A percentile compares a stretch with the other conserved stretches of the same genome.
Conservation (phyloP, 148 eudicot genomes). For the Fallopia convolvulus region DNA sequence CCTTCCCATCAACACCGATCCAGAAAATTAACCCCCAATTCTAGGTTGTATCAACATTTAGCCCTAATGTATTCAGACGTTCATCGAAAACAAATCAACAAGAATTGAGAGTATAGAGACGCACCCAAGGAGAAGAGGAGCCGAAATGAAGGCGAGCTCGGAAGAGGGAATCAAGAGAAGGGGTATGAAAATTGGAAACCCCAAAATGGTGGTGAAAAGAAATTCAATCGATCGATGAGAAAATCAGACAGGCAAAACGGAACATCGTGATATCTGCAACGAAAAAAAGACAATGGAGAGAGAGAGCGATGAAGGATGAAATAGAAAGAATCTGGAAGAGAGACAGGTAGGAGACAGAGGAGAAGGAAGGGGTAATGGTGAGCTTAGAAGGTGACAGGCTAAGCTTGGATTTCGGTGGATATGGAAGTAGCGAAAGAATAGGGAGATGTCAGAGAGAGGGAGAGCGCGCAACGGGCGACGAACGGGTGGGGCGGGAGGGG, state of each 20-base stretch:
- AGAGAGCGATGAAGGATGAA: neutral
- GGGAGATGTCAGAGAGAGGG: conserved; percentile 38
- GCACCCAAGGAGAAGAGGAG: conserved; percentile 1
- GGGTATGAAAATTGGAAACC: conserved; percentile 12
- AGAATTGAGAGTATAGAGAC: neutral
- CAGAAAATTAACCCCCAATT: neutral
- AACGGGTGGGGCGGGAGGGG: neutral
- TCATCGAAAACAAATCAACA: neutral
- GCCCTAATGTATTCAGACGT: neutral
- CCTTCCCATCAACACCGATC: neutral
- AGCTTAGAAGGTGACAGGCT: conserved; percentile 27
- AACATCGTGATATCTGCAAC: neutral
- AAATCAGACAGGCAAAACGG: neutral
- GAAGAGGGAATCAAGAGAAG: conserved; percentile 13
- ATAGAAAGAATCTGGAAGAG: conserved; percentile 11
- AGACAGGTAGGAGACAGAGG: conserved; percentile 12
- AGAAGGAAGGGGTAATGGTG: conserved; percentile 13
- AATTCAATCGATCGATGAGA: neutral
- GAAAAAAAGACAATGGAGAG: neutral
- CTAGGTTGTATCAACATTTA: neutral
- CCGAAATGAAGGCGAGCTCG: neutral
- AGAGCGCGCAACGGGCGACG: neutral
- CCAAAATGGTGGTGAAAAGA: conserved; percentile 2
- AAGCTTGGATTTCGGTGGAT: conserved; percentile 47
- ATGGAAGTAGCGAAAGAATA: conserved; percentile 32